phyloP scores from a whole-genome alignment of 1,284 basidiomycete genomes.

The Ceratobasidium sp. region DNA sequence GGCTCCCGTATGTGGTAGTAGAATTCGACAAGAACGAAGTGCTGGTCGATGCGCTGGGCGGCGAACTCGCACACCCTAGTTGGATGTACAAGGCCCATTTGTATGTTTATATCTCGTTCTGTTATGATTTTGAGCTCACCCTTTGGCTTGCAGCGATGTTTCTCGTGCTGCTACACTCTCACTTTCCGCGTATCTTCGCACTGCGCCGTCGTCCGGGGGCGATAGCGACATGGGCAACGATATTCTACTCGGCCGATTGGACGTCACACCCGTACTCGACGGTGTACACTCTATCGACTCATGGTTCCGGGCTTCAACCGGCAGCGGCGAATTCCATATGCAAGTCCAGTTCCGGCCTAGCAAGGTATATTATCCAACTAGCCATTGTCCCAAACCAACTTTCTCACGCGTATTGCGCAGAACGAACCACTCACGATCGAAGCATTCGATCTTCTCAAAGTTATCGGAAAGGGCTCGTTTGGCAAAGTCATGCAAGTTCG shows the following conservation, averaged over 20 bases:
- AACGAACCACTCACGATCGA: constrained; percentile 86
- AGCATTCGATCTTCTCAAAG: constrained; percentile 98
- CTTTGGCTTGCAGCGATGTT: constrained; percentile 73
- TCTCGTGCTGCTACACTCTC: constrained; percentile 91
- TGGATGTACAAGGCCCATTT: constrained; percentile 99
- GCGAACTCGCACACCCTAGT: constrained; percentile 80
- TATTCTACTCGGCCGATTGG: constrained; percentile 90
- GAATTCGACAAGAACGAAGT: constrained; percentile 99
- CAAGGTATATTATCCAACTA: constrained; percentile 58
- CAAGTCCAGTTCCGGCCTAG: constrained; percentile 94
- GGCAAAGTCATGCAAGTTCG: constrained; percentile 99
- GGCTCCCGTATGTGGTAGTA: constrained; percentile 96
- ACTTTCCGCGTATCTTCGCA: constrained; percentile 89
- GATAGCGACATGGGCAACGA: constrained; percentile 89
- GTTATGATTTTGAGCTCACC: constrained; percentile 25
- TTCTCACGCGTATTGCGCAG: constrained; percentile 50
- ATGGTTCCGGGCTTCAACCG: constrained; percentile 90
- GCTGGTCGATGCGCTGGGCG: constrained; percentile 93
- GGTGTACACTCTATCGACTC: constrained; percentile 73
- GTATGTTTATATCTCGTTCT: constrained; percentile 64
- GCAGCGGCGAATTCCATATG: constrained; percentile 93
- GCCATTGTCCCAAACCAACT: not conserved
- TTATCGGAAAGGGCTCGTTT: constrained; percentile 98
- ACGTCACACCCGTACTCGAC: constrained; percentile 90
- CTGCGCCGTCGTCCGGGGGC: constrained; percentile 71